A percentile compares a stretch with the other conserved stretches of the same genome.
Evolutionary conservation across 192 early-diverging fungal genomes (phyloP).

Genomic region (Coemansia sp.): DNA sequence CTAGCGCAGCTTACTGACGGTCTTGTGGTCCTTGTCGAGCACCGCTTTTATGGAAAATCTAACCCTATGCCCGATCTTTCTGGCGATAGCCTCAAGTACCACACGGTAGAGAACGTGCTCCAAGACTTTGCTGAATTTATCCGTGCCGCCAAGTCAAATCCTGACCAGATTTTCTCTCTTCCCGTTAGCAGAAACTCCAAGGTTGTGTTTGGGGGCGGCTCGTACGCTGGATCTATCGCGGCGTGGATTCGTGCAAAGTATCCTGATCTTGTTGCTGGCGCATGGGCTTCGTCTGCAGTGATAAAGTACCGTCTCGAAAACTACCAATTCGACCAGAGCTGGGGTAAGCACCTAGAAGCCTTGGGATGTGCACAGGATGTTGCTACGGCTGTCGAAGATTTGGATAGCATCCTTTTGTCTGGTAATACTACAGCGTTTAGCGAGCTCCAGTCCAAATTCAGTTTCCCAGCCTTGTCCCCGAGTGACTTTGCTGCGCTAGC

Average conservation of each 20-base stretch:
- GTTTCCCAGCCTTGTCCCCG: conserved; percentile 22
- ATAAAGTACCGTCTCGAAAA: conserved; percentile 59
- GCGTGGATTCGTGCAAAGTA: conserved; percentile 71
- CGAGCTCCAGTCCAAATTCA: conserved; percentile 24
- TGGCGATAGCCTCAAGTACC: conserved; percentile 35
- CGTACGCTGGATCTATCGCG: conserved; percentile 69
- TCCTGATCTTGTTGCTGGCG: conserved; percentile 62
- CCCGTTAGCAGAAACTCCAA: conserved; percentile 22
- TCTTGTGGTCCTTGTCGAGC: conserved; percentile 60
- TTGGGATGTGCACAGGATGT: conserved; percentile 35
- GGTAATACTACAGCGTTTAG: conserved; percentile 16
- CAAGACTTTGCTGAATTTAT: conserved; percentile 40
- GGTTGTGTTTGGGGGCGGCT: conserved; percentile 62
- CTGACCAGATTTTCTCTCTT: conserved; percentile 18
- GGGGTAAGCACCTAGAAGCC: conserved; percentile 34
- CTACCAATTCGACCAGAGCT: conserved; percentile 60
- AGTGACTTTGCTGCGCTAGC: conserved; percentile 39
- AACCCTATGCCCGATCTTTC: conserved; percentile 53
- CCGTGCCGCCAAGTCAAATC: conserved; percentile 16
- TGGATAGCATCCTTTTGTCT: conserved; percentile 35
- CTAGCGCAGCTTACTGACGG: conserved; percentile 58
- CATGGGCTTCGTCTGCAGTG: conserved; percentile 68
- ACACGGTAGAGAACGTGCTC: conserved; percentile 32
- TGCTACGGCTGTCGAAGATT: conserved; percentile 41
- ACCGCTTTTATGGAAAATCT: conserved; percentile 62